Percentiles rank a stretch among this genome's conserved stretches.
Conservation (phyloP, 2,329 filamentous ascomycete species). For the Diatrype stigma region DNA sequence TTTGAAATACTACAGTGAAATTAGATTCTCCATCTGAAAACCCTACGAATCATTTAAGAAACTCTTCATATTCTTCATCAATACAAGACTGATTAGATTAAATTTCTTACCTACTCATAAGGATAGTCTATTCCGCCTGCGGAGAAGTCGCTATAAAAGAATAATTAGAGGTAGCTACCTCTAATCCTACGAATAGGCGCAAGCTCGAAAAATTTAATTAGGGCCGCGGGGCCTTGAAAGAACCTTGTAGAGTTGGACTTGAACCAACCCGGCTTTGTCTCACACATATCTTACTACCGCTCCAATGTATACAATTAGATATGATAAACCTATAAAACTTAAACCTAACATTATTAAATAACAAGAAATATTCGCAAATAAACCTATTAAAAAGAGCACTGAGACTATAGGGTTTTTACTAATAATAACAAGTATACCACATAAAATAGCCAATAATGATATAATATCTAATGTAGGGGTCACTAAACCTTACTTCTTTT, state of each 20-base stretch:
- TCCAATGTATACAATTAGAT: slow-evolving; percentile 18
- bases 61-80: slow-evolving; percentile 1
- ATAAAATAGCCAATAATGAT: slow-evolving; percentile 27
- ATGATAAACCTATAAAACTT: slow-evolving; percentile 33
- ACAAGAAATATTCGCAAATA: slow-evolving; percentile 30
- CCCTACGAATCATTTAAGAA: slow-evolving; percentile 3
- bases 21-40: no score
- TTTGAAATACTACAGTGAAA: no score
- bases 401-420: slow-evolving; percentile 34
- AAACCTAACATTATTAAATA: slow-evolving; percentile 31
- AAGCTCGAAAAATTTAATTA: no score
- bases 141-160: no score
- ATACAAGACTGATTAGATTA: no score
- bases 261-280: slow-evolving; percentile 22
- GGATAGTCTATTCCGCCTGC: no score
- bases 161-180: no score
- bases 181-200: no score
- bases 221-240: no score
- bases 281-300: slow-evolving; percentile 29
- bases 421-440: slow-evolving; percentile 31
- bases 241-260: slow-evolving; percentile 19
- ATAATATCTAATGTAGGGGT: slow-evolving; percentile 31
- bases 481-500: no score
- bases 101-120: no score
- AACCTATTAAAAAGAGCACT: slow-evolving; percentile 11